A percentile compares a stretch with the other conserved stretches of the same genome.
Conservation (phyloP, 2,329 filamentous ascomycete species). For the Colletotrichum higginsianum region DNA sequence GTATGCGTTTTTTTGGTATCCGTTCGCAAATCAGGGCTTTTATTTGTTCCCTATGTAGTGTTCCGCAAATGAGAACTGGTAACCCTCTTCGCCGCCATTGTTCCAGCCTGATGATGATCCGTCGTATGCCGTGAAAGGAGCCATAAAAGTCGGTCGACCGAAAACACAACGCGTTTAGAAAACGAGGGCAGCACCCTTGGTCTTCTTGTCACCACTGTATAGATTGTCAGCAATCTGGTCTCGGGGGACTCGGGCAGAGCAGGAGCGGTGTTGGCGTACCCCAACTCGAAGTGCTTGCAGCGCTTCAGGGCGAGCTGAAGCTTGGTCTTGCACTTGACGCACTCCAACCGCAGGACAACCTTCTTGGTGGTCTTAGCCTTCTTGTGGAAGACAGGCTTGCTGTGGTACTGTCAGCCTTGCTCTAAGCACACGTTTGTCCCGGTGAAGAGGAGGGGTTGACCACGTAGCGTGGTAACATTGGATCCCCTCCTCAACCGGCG, state of each 20-base stretch:
- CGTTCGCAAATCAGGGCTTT: constrained; percentile 46
- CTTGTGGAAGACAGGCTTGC: constrained; percentile 99
- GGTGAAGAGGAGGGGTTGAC: not conserved
- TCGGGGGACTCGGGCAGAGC: constrained; percentile 11
- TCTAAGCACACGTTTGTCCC: not conserved
- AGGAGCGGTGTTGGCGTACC: constrained; percentile 72
- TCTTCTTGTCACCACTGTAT: constrained; percentile 99
- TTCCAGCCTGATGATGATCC: constrained; percentile 53
- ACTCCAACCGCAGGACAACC: constrained; percentile 98
- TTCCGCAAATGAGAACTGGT: constrained; percentile 61
- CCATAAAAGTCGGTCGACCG: constrained; percentile 45
- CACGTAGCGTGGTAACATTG: no score
- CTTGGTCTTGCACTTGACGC: constrained; percentile 98
- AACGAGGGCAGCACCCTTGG: constrained; percentile 99
- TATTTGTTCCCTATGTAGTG: constrained; percentile 63
- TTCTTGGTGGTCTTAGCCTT: constrained; percentile 99
- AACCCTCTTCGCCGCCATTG: constrained; percentile 64
- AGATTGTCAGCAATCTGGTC: constrained; percentile 26
- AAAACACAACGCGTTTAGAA: constrained; percentile 82
- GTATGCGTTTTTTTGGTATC: constrained; percentile 38
- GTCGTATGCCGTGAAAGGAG: constrained; percentile 46
- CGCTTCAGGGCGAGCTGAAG: constrained; percentile 98
- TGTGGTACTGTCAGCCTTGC: constrained; percentile 16
- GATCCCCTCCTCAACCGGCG: not conserved
- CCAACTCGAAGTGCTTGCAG: constrained; percentile 99